Base-by-base conservation (phyloP, 2,329 filamentous ascomycete species). In the Nannizziopsis arthrosporioides region DNA sequence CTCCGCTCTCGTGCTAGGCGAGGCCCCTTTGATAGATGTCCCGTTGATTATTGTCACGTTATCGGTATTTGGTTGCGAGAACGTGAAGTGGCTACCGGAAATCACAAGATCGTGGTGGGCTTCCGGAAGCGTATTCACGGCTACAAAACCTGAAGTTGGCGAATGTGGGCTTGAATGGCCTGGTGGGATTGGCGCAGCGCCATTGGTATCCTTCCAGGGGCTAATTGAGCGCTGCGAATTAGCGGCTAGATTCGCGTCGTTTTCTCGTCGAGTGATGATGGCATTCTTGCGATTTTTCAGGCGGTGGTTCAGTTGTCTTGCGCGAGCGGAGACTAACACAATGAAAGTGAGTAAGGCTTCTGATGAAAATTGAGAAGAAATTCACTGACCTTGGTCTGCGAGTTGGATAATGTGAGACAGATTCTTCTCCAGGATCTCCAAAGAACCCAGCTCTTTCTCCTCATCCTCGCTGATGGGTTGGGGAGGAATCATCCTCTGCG, bases 401-500 rank as follows among this genome's bases (percentile, higher is more conserved):
- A 82, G 80, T 60, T 86, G 85, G 56, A 85, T 87, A 38, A 94
- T 76, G 55, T 84, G 76, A 34, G 80, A 78, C 32, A 93, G 70
- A 53, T 86, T 83, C 63, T 82, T 80, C 64, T 94, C 85, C 22
- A 94, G 66, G 44, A 93, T 89, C 57, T 92, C 85, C 57, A 93
- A 70, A 0, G 86, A 90, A 10, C 81, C 85, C 34, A 93, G 66
- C 62, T 94, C 87, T 55, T 87, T 86, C 61, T 82, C 80, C 66
- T 94, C 88, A 60, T 94, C 87, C 60, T 93, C 86, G 50, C 84
- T 79, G 42, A 92, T 81, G 0, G 86, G 85, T 54, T 89, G 80
- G 11, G 83, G 81, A 1, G 86, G 82, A 14, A 88, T 86, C 65
- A 88, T 77, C 60, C 86, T 82, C 63, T 93, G 85, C 9, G 89